These are phyloP conservation scores for Smithsoniella earleae DNA, from an alignment of 163 green algal genomes.

Conservation along the genomic window DNA sequence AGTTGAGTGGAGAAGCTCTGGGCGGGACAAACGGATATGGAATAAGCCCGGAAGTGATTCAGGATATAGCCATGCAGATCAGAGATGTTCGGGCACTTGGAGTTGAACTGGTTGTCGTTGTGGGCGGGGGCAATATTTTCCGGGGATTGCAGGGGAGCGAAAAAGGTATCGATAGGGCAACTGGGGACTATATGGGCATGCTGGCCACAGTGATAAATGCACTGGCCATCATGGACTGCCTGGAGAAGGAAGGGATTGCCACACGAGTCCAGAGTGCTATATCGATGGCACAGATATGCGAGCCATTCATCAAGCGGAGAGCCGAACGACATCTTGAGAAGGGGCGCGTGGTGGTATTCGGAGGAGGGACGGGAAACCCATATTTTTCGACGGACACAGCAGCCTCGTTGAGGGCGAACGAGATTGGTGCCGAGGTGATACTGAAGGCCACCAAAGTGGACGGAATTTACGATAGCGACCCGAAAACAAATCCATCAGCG, in stretches of 20 bases:
- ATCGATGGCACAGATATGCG: slow-evolving; percentile 84
- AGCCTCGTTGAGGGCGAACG: slow-evolving; percentile 84
- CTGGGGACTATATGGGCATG: slow-evolving; percentile 94
- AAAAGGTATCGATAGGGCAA: slow-evolving; percentile 75
- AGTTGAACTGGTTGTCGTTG: slow-evolving; percentile 75
- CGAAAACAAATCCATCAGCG: slow-evolving; percentile 54
- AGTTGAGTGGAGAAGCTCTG: slow-evolving; percentile 90
- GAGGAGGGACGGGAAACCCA: slow-evolving; percentile 87
- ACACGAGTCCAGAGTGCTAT: slow-evolving; percentile 89
- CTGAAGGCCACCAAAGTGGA: slow-evolving; percentile 89
- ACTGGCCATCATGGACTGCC: slow-evolving; percentile 65
- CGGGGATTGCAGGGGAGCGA: slow-evolving; percentile 61
- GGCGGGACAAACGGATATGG: slow-evolving; percentile 66
- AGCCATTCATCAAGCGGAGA: slow-evolving; percentile 90
- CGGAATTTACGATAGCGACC: slow-evolving; percentile 67
- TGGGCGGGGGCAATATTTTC: slow-evolving; percentile 93
- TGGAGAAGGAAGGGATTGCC: slow-evolving; percentile 22
- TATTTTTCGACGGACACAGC: slow-evolving; percentile 98
- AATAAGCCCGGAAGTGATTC: slow-evolving; percentile 75
- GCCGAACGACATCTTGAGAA: slow-evolving; percentile 90
- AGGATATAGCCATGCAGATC: slow-evolving; percentile 71
- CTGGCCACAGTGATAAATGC: slow-evolving; percentile 97
- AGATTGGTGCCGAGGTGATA: slow-evolving; percentile 67
- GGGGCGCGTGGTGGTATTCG: slow-evolving; percentile 93
- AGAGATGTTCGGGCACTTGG: slow-evolving; percentile 45